Evolutionary conservation across 352 stramenopile species (phyloP).

Genomic region (Globisporangium megalacanthum): DNA sequence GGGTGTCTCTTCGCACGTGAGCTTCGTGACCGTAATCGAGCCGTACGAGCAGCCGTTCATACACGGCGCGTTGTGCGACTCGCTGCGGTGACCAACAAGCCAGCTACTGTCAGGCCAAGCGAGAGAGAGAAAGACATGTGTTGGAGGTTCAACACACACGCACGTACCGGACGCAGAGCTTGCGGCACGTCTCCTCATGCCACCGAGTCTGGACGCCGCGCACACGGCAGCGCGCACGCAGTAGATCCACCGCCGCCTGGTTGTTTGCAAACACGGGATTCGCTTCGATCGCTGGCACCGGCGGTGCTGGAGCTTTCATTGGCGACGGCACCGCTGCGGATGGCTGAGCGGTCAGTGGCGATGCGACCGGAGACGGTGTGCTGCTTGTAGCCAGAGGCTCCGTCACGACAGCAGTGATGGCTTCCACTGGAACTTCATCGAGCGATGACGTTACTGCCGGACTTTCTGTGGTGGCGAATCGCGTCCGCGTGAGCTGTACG

Average conservation of each 20-base stretch:
- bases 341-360: neutral
- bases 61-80: slow-evolving; percentile 54
- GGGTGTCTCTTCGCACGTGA: slow-evolving; percentile 50
- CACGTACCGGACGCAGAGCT: slow-evolving; percentile 45
- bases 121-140: neutral
- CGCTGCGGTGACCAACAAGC: slow-evolving; percentile 14
- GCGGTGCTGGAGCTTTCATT: too few relatives aligned
- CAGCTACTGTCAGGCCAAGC: too few relatives aligned
- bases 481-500: neutral
- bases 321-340: slow-evolving; percentile 8
- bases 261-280: slow-evolving; percentile 18
- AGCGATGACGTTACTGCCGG: neutral
- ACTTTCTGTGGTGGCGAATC: neutral
- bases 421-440: neutral
- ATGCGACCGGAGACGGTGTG: neutral
- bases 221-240: slow-evolving; percentile 52
- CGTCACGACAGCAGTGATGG: neutral
- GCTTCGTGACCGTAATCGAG: slow-evolving; percentile 64
- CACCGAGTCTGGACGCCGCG: slow-evolving; percentile 59
- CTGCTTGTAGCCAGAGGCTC: neutral
- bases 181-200: slow-evolving; percentile 70
- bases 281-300: neutral
- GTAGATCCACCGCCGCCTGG: slow-evolving; percentile 23
- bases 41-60: slow-evolving; percentile 78
- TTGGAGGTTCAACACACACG: neutral